Evolutionary conservation across 1,284 basidiomycete species (phyloP).

Genomic region (Quambalaria eucalypti): DNA sequence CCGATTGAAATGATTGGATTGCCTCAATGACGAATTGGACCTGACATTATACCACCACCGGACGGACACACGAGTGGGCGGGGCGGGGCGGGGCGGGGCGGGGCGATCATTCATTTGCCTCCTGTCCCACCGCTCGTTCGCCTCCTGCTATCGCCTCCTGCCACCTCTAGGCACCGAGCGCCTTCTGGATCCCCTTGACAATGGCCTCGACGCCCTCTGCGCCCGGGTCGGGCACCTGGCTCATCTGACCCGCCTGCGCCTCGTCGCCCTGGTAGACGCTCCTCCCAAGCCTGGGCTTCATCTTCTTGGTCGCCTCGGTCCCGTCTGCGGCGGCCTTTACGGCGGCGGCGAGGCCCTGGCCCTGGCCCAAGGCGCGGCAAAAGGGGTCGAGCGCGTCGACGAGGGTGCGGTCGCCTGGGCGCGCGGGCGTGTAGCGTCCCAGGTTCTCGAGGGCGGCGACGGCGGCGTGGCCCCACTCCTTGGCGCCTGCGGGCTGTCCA

Average conservation of each 20-base stretch:
- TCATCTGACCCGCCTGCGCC: conserved; percentile 30
- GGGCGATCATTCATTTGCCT: background rate
- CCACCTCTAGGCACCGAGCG: conserved; percentile 3
- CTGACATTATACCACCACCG: background rate
- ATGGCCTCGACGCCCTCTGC: conserved; percentile 54
- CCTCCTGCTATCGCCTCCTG: background rate
- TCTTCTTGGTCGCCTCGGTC: conserved; percentile 52
- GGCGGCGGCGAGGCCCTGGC: conserved; percentile 45
- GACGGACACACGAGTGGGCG: background rate
- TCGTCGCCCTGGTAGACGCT: conserved; percentile 52
- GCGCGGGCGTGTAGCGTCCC: conserved; percentile 53
- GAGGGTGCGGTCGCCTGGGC: conserved; percentile 55
- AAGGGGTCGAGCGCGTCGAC: conserved; percentile 55
- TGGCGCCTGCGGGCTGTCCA: conserved; percentile 17
- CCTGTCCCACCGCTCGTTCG: background rate
- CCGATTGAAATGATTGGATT: too few relatives aligned
- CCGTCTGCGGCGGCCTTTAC: conserved; percentile 50
- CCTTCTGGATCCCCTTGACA: conserved; percentile 39
- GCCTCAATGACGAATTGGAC: too few relatives aligned
- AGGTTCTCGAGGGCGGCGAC: conserved; percentile 37
- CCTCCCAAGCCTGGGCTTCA: conserved; percentile 53
- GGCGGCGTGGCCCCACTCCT: conserved; percentile 38
- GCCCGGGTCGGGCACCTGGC: conserved; percentile 53
- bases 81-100: too few relatives aligned
- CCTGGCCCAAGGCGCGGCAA: conserved; percentile 47